Percentiles rank a stretch among this genome's conserved stretches.
phyloP scores from a whole-genome alignment of 2,329 filamentous ascomycete species.

The Fusarium sp. region DNA sequence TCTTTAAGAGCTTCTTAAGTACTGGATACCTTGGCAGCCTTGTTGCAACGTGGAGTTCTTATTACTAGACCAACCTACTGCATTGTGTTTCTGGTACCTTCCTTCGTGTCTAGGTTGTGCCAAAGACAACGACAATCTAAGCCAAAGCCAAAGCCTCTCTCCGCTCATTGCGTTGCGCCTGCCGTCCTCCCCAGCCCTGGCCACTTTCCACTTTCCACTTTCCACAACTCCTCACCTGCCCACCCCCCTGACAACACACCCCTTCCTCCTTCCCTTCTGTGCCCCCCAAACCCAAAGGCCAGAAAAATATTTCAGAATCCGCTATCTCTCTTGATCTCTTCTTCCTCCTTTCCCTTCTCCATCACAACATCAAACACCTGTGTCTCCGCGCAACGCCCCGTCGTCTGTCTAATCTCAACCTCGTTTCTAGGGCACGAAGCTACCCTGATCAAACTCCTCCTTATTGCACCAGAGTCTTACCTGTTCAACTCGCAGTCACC shows the following conservation, averaged over 20 bases:
- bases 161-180: slow-evolving; percentile 37
- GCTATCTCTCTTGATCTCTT: slow-evolving; percentile 47
- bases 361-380: slow-evolving; percentile 60
- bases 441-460: slow-evolving; percentile 74
- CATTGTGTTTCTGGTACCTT: slow-evolving; percentile 30
- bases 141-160: slow-evolving; percentile 24
- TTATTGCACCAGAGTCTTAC: slow-evolving; percentile 80
- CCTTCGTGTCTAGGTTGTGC: slow-evolving; percentile 34
- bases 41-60: slow-evolving; percentile 10
- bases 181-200: slow-evolving; percentile 45
- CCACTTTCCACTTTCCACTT: slow-evolving; percentile 48
- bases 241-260: slow-evolving; percentile 45
- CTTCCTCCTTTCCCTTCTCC: slow-evolving; percentile 51
- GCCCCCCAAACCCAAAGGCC: slow-evolving; percentile 42
- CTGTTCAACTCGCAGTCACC: slow-evolving; percentile 54
- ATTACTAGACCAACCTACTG: slow-evolving; percentile 4
- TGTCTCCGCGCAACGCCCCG: slow-evolving; percentile 63
- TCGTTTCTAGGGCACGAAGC: slow-evolving; percentile 86
- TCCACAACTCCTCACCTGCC: slow-evolving; percentile 45
- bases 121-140: not conserved
- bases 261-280: slow-evolving; percentile 42
- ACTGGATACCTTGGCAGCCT: slow-evolving; percentile 23
- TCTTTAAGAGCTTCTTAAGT: slow-evolving; percentile 24
- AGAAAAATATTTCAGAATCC: slow-evolving; percentile 60
- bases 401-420: slow-evolving; percentile 58